These are phyloP conservation scores for Strobilomyces confusus DNA, from an alignment of 768 basidiomycete genomes.

Conservation along the genomic window DNA sequence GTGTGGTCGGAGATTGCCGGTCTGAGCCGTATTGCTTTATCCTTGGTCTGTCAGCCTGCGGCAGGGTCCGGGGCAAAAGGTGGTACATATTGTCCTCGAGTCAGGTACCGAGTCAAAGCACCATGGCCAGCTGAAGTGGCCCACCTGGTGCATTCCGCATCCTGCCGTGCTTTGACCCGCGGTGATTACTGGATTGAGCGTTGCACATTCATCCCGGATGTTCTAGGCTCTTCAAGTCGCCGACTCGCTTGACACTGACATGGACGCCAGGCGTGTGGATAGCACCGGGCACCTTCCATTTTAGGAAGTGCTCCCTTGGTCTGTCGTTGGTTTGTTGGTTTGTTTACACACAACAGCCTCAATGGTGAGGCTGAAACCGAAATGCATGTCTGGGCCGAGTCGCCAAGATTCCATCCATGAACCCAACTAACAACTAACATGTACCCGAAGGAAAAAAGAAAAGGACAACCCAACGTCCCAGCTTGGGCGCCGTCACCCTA, in stretches of 20 bases:
- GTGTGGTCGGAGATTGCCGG: slow-evolving; percentile 17
- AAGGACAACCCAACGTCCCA: neutral
- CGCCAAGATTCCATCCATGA: neutral
- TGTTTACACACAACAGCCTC: no score
- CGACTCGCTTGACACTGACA: no score
- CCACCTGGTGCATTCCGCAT: neutral
- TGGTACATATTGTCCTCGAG: neutral
- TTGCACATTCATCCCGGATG: slow-evolving; percentile 3
- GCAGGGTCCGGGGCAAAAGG: neutral
- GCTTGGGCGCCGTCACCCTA: neutral
- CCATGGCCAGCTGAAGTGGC: neutral
- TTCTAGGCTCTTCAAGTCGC: slow-evolving; percentile 2
- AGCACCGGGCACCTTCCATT: neutral
- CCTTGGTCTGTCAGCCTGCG: neutral
- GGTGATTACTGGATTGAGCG: slow-evolving; percentile 17
- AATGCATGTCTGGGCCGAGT: neutral
- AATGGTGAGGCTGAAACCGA: neutral
- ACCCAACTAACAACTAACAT: neutral
- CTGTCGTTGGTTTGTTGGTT: no score
- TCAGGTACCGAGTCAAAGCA: neutral
- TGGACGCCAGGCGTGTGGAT: neutral
- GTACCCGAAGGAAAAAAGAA: neutral
- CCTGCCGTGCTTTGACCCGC: neutral
- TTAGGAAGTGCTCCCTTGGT: no score
- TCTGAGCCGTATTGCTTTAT: slow-evolving; percentile 1